These are phyloP conservation scores for Trichoderma sp. DNA, from an alignment of 2,329 filamentous ascomycete genomes.

Conservation along the genomic window DNA sequence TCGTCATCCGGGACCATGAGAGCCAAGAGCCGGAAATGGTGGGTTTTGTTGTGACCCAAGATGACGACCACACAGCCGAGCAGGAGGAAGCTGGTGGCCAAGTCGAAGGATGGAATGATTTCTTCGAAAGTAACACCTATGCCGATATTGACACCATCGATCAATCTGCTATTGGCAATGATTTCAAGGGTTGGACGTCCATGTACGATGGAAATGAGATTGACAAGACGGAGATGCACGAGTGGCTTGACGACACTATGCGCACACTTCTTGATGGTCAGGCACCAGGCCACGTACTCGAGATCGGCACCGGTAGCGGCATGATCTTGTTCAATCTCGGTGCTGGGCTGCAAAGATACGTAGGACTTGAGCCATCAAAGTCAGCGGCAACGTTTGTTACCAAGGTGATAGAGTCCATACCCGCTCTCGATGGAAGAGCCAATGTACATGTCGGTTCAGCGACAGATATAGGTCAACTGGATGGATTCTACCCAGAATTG, in stretches of 20 bases:
- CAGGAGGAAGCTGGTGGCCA: not conserved
- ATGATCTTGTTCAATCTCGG: slow-evolving; percentile 39
- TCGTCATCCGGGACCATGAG: slow-evolving; percentile 21
- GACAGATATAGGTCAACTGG: slow-evolving; percentile 25
- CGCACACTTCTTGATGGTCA: slow-evolving; percentile 28
- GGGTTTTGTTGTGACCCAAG: not conserved
- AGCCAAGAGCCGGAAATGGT: slow-evolving; percentile 18
- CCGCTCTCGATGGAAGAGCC: slow-evolving; percentile 24
- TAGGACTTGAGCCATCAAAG: slow-evolving; percentile 35
- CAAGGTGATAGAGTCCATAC: slow-evolving; percentile 24
- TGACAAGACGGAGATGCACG: slow-evolving; percentile 35
- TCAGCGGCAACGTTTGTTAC: slow-evolving; percentile 31
- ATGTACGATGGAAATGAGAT: slow-evolving; percentile 36
- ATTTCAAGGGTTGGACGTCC: slow-evolving; percentile 39
- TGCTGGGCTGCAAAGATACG: slow-evolving; percentile 29
- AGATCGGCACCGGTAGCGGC: slow-evolving; percentile 37
- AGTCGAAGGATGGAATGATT: slow-evolving; percentile 5
- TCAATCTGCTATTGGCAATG: slow-evolving; percentile 16
- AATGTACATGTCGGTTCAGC: slow-evolving; percentile 31
- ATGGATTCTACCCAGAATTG: slow-evolving; percentile 20
- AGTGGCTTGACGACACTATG: slow-evolving; percentile 39
- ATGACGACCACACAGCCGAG: not conserved
- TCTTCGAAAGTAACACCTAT: not conserved
- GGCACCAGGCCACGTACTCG: slow-evolving; percentile 30
- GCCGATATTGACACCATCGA: not conserved